Conservation (phyloP, 176 grass and related monocot genomes). For the Cocos nucifera region DNA sequence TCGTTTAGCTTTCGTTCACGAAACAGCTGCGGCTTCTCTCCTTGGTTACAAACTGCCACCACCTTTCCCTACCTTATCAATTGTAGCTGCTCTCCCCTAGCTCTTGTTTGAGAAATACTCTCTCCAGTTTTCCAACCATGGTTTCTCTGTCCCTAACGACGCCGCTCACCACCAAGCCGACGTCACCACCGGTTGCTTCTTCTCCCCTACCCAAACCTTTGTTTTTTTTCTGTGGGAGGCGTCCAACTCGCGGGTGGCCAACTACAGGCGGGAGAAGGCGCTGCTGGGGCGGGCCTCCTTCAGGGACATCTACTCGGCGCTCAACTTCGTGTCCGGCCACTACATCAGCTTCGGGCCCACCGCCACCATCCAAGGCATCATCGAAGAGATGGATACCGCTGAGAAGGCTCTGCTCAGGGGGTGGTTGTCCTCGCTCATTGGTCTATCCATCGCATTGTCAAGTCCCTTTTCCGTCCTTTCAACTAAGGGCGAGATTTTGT, state of each 20-base stretch:
- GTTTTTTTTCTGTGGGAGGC: conserved; percentile 37
- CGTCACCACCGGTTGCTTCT: no score
- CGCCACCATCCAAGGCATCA: conserved; percentile 80
- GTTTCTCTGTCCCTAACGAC: neutral
- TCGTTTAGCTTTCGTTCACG: neutral
- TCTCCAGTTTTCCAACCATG: neutral
- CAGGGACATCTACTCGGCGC: conserved; percentile 87
- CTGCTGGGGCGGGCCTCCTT: conserved; percentile 72
- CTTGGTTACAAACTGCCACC: neutral
- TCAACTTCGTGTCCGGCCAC: conserved; percentile 90
- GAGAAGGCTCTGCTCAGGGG: conserved; percentile 89
- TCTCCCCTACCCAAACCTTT: no score
- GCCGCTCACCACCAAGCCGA: no score
- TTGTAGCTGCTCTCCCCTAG: no score
- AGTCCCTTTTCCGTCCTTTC: no score
- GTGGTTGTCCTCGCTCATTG: conserved; percentile 17
- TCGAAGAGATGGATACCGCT: conserved; percentile 83
- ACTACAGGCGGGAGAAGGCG: conserved; percentile 76
- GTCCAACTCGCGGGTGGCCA: conserved; percentile 95
- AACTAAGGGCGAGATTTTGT: no score
- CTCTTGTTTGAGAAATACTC: neutral
- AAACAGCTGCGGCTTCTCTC: no score
- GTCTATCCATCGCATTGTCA: no score
- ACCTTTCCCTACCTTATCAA: neutral
- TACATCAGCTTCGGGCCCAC: conserved; percentile 99